These are phyloP conservation scores for Trichoderma citrinoviride DNA, from an alignment of 2,329 filamentous ascomycete genomes.

Conservation along the genomic window DNA sequence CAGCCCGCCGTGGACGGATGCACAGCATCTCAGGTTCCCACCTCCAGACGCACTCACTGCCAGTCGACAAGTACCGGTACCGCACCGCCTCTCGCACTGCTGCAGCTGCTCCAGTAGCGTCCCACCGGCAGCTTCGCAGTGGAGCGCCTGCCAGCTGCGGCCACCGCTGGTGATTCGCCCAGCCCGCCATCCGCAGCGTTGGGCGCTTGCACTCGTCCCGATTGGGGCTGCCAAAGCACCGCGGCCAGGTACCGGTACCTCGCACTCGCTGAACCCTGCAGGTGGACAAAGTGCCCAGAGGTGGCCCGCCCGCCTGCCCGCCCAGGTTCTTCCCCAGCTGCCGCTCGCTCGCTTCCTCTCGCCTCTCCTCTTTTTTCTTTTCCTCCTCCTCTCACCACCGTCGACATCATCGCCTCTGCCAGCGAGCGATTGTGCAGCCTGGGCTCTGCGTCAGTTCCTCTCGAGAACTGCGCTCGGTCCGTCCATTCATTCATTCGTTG, in stretches of 20 bases:
- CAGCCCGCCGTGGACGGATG: too few species aligned
- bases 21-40: too few species aligned
- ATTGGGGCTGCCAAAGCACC: too few species aligned
- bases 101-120: not conserved
- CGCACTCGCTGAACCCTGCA: not conserved
- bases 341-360: conserved; percentile 13
- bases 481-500: conserved; percentile 20
- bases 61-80: not conserved
- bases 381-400: conserved; percentile 9
- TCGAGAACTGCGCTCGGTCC: conserved; percentile 18
- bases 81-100: not conserved
- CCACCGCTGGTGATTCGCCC: too few species aligned
- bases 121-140: not conserved
- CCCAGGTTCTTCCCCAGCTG: conserved; percentile 2
- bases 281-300: too few species aligned
- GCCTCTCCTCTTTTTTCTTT: conserved; percentile 23
- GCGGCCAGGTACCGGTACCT: not conserved
- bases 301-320: not conserved
- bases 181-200: not conserved
- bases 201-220: not conserved
- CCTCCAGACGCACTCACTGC: too few species aligned
- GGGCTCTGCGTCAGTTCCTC: conserved; percentile 4
- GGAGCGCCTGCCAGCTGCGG: not conserved
- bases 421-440: conserved; percentile 13
- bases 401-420: conserved; percentile 14